A percentile compares a stretch with the other conserved stretches of the same genome.
Evolutionary conservation across 148 eudicot genomes (phyloP).

Genomic region (Chenopodium album): DNA sequence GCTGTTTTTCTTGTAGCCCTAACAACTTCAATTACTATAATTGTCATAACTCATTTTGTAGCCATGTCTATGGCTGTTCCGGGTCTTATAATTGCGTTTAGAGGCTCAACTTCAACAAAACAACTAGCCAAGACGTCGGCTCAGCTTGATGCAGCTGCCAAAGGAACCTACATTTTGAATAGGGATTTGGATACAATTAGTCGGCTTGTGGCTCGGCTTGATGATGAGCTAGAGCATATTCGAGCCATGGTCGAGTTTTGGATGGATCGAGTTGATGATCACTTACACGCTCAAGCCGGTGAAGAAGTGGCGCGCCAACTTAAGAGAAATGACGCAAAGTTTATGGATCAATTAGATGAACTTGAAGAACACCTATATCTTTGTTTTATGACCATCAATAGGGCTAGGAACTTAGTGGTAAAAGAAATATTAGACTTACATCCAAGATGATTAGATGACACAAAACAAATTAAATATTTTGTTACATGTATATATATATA

Average conservation of each 20-base stretch:
- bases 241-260: slow-evolving; percentile 48
- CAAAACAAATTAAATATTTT: too few species aligned
- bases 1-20: slow-evolving; percentile 50
- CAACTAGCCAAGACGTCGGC: slow-evolving; percentile 39
- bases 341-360: slow-evolving; percentile 73
- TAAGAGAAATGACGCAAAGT: slow-evolving; percentile 51
- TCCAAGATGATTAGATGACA: slow-evolving; percentile 11
- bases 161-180: slow-evolving; percentile 76
- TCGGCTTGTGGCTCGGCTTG: slow-evolving; percentile 67
- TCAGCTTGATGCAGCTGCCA: slow-evolving; percentile 75
- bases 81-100: slow-evolving; percentile 37
- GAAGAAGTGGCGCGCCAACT: slow-evolving; percentile 64
- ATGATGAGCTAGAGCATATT: slow-evolving; percentile 74
- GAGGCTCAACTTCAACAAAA: slow-evolving; percentile 31
- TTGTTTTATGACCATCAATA: slow-evolving; percentile 85
- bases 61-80: slow-evolving; percentile 61
- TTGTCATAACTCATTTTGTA: slow-evolving; percentile 52
- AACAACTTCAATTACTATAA: slow-evolving; percentile 46
- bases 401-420: slow-evolving; percentile 74
- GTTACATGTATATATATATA: neutral
- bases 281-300: slow-evolving; percentile 52
- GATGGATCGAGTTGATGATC: slow-evolving; percentile 46
- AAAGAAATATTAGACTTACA: slow-evolving; percentile 53
- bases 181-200: slow-evolving; percentile 85
- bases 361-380: slow-evolving; percentile 91